Evolutionary conservation across 73 alveolate genomes (phyloP), one percentile per base, ranked within the genome.

Genomic region (Tetrahymena borealis): DNA sequence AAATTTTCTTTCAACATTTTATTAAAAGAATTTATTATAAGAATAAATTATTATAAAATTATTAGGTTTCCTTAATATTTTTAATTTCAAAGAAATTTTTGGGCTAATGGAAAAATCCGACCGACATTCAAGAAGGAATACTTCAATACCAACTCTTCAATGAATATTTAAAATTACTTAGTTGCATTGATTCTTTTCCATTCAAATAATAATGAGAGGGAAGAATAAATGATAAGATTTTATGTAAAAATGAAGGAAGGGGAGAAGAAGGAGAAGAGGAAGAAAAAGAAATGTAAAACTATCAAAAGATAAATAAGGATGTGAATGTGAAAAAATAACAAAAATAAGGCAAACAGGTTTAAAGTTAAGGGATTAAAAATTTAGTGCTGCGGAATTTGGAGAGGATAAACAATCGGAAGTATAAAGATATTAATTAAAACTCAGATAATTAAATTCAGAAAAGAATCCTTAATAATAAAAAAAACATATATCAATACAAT

Each of bases 361-460:
- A 60, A 60, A 60, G 85, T 60, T 60, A 60, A 60, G 85, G 85
- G 85, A 60, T 60, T 60, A 60, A 60, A 60, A 60, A 18, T 60
- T 60, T 60, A 60, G 85, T 60, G 28, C 85, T 60, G 85, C 85
- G 85, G 85, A 60, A 60, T 60, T 60, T 60, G 28, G 85, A 60
- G 85, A 60, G 85, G 85, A 60, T 60, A 60, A 60, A 60, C 85
- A 60, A 60, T 60, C 85, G 85, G 85, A 60, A 60, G 85, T 60
- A 60, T 60, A 60, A 60, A 60, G 85, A 60, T 60, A 60, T 60
- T 60, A 60, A 60, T 60, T 60, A 60, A 60, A 60, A 60, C 85
- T 60, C 28, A 60, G 85, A 60, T 60, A 60, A 60, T 60, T 60
- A 60, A 60, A 60, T 60, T 60, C 85, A 60, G 85, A 60, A 60